Conservation (phyloP, 2,329 filamentous ascomycete species). For the Colletotrichum sp. region DNA sequence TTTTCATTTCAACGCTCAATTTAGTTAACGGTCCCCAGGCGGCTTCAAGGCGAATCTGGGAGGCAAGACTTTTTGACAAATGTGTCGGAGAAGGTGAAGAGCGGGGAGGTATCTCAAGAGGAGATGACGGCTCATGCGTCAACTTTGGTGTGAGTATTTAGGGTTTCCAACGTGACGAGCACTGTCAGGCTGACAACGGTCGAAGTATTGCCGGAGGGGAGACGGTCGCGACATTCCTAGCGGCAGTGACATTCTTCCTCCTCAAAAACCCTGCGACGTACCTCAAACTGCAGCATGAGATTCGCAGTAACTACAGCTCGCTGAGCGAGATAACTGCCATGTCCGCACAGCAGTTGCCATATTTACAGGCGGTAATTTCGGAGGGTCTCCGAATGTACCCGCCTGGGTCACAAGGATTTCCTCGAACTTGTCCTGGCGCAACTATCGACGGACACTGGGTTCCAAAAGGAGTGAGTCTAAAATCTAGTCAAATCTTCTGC, state of each 20-base stretch:
- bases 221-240: conserved; percentile 1
- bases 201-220: neutral
- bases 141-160: conserved; percentile 25
- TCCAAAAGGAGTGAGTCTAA: neutral
- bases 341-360: conserved; percentile 52
- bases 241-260: neutral
- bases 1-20: neutral
- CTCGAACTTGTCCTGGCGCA: neutral
- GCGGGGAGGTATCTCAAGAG: conserved; percentile 21
- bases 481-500: neutral
- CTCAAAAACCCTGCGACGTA: conserved; percentile 19
- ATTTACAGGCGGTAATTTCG: conserved; percentile 61
- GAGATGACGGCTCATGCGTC: conserved; percentile 33
- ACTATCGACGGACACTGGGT: neutral
- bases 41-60: neutral
- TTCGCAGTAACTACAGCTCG: conserved; percentile 35
- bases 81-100: neutral
- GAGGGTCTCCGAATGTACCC: conserved; percentile 61
- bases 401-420: conserved; percentile 31
- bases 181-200: neutral
- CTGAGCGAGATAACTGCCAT: conserved; percentile 35
- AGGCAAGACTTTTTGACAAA: neutral
- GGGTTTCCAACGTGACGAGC: neutral
- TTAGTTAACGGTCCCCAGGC: neutral
- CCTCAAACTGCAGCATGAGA: conserved; percentile 49